phyloP scores from a whole-genome alignment of 306 rosid species.

The Comarum palustre region DNA sequence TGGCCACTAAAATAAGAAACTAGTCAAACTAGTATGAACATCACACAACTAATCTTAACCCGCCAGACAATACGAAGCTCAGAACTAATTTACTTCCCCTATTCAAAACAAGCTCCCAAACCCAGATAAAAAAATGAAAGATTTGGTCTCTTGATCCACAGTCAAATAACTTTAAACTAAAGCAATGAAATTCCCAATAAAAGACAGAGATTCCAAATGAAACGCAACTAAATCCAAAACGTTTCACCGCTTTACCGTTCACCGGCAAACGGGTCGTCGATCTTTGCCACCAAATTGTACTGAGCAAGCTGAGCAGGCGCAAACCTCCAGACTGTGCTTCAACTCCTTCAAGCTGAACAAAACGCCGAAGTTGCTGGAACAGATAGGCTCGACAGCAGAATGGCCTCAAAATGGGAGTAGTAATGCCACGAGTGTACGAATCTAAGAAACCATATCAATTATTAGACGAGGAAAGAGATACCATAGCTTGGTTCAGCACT shows the following conservation, averaged over 20 bases:
- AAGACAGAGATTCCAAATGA: conserved; percentile 9
- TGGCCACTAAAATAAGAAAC: conserved; percentile 5
- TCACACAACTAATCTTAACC: neutral
- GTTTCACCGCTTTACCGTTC: conserved; percentile 23
- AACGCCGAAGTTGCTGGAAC: neutral
- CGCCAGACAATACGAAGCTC: conserved; percentile 5
- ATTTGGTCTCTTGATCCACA: conserved; percentile 13
- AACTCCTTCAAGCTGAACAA: neutral
- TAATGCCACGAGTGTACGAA: conserved; percentile 5
- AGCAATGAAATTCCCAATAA: conserved; percentile 18
- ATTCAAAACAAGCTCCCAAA: conserved; percentile 8
- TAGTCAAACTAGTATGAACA: neutral
- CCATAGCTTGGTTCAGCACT: neutral
- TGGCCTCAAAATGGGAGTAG: neutral
- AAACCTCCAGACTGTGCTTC: neutral
- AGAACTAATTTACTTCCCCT: neutral
- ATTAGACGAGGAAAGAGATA: neutral
- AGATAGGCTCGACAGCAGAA: neutral
- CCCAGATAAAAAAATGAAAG: conserved; percentile 4
- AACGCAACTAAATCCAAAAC: neutral
- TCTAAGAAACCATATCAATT: neutral
- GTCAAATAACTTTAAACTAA: neutral
- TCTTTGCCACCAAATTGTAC: conserved; percentile 6
- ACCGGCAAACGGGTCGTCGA: conserved; percentile 19
- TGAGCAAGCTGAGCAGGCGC: neutral